Conservation (phyloP, 73 alveolate genomes). For the Stentor coeruleus region DNA sequence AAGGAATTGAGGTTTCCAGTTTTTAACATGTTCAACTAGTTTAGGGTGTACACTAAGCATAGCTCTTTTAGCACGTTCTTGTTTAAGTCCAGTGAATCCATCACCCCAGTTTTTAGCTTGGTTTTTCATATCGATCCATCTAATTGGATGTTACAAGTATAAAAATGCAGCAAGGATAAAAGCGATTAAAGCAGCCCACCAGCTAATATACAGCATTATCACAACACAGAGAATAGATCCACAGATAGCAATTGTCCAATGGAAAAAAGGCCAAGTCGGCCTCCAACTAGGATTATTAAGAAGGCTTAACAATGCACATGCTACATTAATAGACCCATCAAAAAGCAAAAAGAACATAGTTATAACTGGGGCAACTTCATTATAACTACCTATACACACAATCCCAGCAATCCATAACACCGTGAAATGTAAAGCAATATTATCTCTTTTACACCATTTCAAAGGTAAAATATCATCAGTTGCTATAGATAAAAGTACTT, state of each 20-base stretch:
- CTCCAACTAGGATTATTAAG: constrained; percentile 67
- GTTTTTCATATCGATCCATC: constrained; percentile 37
- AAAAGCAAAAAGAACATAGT: constrained; percentile 52
- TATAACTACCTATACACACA: constrained; percentile 46
- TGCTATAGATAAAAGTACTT: constrained; percentile 45
- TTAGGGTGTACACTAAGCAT: constrained; percentile 45
- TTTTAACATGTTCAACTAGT: constrained; percentile 50
- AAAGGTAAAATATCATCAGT: constrained; percentile 50
- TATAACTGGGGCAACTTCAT: constrained; percentile 54
- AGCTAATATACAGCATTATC: constrained; percentile 47
- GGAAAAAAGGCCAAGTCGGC: constrained; percentile 59
- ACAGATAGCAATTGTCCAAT: constrained; percentile 40
- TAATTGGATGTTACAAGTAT: constrained; percentile 31
- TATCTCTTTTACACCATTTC: background rate
- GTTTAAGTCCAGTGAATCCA: constrained; percentile 59
- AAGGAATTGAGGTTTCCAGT: constrained; percentile 63
- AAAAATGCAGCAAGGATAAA: constrained; percentile 37
- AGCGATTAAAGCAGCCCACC: constrained; percentile 62
- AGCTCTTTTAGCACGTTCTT: constrained; percentile 69
- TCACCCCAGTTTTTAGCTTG: constrained; percentile 69
- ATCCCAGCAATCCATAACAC: constrained; percentile 18
- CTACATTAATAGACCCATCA: constrained; percentile 51
- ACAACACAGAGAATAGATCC: constrained; percentile 52
- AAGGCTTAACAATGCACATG: constrained; percentile 51
- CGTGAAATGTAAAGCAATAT: constrained; percentile 34